Conservation (phyloP, 2,329 filamentous ascomycete genomes). For the Cladosporium halotolerans region DNA sequence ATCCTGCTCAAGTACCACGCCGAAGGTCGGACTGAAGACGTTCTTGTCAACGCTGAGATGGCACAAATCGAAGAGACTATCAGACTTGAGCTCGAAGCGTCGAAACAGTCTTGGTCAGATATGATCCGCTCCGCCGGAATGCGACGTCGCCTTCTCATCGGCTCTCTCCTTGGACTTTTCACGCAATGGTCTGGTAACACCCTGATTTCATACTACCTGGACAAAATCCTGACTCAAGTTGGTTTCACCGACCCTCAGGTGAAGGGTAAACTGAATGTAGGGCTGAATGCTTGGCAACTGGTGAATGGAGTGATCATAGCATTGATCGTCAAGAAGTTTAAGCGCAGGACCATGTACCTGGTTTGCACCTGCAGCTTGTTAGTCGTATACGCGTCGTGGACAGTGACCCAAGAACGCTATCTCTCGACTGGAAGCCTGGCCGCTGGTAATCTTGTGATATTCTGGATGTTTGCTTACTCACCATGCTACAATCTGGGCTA, state of each 20-base stretch:
- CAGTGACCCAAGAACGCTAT: slow-evolving; percentile 41
- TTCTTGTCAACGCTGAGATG: slow-evolving; percentile 53
- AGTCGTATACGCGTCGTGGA: slow-evolving; percentile 51
- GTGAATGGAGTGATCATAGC: slow-evolving; percentile 35
- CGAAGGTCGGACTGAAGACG: slow-evolving; percentile 35
- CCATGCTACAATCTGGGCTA: slow-evolving; percentile 61
- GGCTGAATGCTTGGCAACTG: slow-evolving; percentile 37
- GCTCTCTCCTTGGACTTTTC: slow-evolving; percentile 46
- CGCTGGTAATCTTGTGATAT: slow-evolving; percentile 38
- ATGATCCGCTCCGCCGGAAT: slow-evolving; percentile 52
- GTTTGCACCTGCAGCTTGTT: slow-evolving; percentile 47
- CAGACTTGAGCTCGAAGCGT: slow-evolving; percentile 48
- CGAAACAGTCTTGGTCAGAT: slow-evolving; percentile 52
- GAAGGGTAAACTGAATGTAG: slow-evolving; percentile 35
- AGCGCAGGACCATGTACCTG: slow-evolving; percentile 40
- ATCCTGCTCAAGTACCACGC: slow-evolving; percentile 31
- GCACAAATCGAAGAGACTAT: slow-evolving; percentile 54
- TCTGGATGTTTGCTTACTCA: slow-evolving; percentile 57
- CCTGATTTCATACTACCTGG: slow-evolving; percentile 36
- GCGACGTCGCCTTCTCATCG: slow-evolving; percentile 46
- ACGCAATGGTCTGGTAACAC: slow-evolving; percentile 51
- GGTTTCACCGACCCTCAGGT: slow-evolving; percentile 25
- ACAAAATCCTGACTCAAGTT: slow-evolving; percentile 23
- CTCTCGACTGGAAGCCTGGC: slow-evolving; percentile 32
- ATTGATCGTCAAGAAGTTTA: slow-evolving; percentile 35